phyloP scores from a whole-genome alignment of 371 early-diverging fungal genomes.

The Capniomyces stellatus region DNA sequence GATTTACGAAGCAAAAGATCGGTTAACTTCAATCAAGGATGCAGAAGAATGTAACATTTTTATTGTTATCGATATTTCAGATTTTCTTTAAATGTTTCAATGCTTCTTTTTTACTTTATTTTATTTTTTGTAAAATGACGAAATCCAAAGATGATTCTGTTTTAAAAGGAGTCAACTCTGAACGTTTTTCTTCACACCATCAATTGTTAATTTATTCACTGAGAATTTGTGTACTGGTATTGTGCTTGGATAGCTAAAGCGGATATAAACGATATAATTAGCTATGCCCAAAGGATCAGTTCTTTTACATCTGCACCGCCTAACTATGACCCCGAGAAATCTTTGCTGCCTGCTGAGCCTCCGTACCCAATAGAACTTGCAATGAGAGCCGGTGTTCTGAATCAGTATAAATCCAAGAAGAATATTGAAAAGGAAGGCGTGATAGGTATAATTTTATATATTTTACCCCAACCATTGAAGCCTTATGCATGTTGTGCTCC shows the following conservation, averaged over 20 bases:
- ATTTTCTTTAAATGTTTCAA: not conserved
- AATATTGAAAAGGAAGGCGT: not conserved
- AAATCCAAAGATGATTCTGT: no score
- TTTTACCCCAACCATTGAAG: not conserved
- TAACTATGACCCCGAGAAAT: slow-evolving; percentile 28
- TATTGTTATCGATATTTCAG: not conserved
- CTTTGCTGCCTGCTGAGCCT: slow-evolving; percentile 25
- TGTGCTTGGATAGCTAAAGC: slow-evolving; percentile 13
- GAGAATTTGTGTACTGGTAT: no score
- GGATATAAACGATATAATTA: slow-evolving; percentile 25
- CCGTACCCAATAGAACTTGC: slow-evolving; percentile 22
- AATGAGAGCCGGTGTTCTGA: slow-evolving; percentile 24
- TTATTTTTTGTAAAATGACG: no score
- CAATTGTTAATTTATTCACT: no score
- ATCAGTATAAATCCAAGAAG: slow-evolving; percentile 17
- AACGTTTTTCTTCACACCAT: no score
- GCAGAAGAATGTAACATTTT: slow-evolving; percentile 5
- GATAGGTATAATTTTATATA: slow-evolving; percentile 2
- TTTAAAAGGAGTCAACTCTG: no score
- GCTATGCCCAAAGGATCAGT: slow-evolving; percentile 30
- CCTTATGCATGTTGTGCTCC: slow-evolving; percentile 1
- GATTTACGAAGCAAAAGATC: slow-evolving; percentile 8
- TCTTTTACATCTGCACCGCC: slow-evolving; percentile 34
- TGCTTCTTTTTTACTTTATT: no score
- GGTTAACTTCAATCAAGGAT: slow-evolving; percentile 1